Percentiles rank a stretch among this genome's conserved stretches.
These are phyloP conservation scores for Lithocarpus polystachyus DNA, from an alignment of 306 rosid genomes.

Conservation along the genomic window DNA sequence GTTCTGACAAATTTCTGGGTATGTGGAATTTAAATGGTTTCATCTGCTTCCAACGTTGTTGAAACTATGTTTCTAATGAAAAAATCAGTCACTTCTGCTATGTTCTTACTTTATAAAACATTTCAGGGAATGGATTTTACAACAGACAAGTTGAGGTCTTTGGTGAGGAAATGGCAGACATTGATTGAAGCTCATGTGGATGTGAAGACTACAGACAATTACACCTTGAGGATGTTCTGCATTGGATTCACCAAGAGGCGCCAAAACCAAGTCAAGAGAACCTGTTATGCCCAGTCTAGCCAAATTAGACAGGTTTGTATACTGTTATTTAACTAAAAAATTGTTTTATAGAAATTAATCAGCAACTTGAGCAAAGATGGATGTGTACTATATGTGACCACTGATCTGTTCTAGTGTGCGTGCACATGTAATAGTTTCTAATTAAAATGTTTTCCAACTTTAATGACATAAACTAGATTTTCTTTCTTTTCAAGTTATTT, in stretches of 20 bases:
- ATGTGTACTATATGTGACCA: neutral
- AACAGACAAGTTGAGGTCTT: constrained; percentile 85
- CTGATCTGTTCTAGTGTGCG: neutral
- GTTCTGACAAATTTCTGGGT: constrained; percentile 96
- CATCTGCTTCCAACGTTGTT: neutral
- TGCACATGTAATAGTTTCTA: too few relatives aligned
- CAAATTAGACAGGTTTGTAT: constrained; percentile 70
- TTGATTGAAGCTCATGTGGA: constrained; percentile 91
- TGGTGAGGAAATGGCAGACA: constrained; percentile 89
- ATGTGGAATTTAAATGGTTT: neutral
- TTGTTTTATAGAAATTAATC: neutral
- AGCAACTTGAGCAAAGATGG: neutral
- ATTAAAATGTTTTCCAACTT: neutral
- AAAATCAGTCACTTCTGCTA: neutral
- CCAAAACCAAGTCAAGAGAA: constrained; percentile 82
- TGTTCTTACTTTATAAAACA: neutral
- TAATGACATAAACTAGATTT: too few relatives aligned
- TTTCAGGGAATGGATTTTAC: constrained; percentile 84
- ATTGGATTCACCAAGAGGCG: constrained; percentile 89
- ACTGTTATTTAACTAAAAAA: neutral
- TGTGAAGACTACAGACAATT: constrained; percentile 85
- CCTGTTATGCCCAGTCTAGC: constrained; percentile 91
- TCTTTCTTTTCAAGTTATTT: neutral
- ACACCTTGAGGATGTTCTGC: constrained; percentile 84
- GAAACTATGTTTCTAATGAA: neutral